Base-by-base conservation (phyloP, 805 yeast species). In the Spencermartinsiella europaea region DNA sequence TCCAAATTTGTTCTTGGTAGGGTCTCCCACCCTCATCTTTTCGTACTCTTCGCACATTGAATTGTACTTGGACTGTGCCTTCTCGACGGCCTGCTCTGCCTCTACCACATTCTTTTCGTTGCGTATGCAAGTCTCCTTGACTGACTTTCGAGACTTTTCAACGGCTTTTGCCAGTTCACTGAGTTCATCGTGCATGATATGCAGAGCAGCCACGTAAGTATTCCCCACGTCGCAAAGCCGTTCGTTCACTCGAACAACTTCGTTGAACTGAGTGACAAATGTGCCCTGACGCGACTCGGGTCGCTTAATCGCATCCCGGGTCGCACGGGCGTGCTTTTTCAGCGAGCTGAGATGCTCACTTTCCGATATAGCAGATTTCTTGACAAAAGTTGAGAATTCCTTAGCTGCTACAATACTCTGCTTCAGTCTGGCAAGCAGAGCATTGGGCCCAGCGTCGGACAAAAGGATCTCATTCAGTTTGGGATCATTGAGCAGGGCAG, bases 1-100 rank as follows among this genome's bases (percentile, higher is more conserved):
- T 2, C 91, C 67, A 43, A 90, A 81, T 52, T 85, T 83, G 56
- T 87, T 87, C 64, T 85, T 86, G 47, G 83, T 75, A 17, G 95
- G 96, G 61, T 91, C 97, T 0, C 86, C 76, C 37, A 80, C 74
- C 59, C 83, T 80, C 38, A 89, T 74, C 56, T 84, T 82, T 55
- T 91, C 97, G 64, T 87, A 76, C 56, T 93, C 98, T 45, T 81
- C 84, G 59, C 96, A 88, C 21, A 89, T 68, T 44, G 85, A 80
- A 59, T 77, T 79, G 63, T 93, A 91, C 62, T 80, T 81, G 31
- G 69, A 56, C 64, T 85, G 86, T 14, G 97, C 95, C 75, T 91
- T 91, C 54, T 87, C 96, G 1, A 95, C 96, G 37, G 78, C 76
- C 46, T 73, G 70, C 42, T 89, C 90, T 4, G 96, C 80, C 47